Conservation (phyloP, 2,329 filamentous ascomycete genomes). For the Hawksworthiomyces lignivorus region DNA sequence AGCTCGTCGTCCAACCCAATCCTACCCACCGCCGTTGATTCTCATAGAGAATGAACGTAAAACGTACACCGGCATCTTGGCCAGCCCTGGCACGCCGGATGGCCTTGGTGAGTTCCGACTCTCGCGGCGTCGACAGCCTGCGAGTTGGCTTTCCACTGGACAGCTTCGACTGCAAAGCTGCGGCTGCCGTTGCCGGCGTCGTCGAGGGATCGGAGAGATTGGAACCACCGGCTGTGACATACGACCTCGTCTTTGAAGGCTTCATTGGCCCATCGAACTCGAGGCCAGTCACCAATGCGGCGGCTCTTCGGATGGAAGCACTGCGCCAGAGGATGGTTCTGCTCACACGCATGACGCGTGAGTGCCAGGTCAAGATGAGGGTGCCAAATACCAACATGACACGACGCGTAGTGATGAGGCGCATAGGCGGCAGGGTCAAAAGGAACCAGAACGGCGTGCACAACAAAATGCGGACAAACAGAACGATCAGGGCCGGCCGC, state of each 20-base stretch:
- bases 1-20: conserved; percentile 84
- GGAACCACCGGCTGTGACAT: conserved; percentile 20
- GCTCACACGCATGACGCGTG: conserved; percentile 73
- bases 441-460: conserved; percentile 83
- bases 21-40: conserved; percentile 95
- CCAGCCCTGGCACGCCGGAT: conserved; percentile 27
- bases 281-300: conserved; percentile 71
- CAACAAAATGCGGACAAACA: conserved; percentile 83
- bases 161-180: conserved; percentile 14
- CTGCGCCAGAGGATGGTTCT: conserved; percentile 89
- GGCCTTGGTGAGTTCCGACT: conserved; percentile 41
- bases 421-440: conserved; percentile 68
- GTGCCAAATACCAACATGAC: conserved; percentile 83
- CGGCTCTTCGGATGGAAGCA: conserved; percentile 59
- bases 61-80: conserved; percentile 73
- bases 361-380: conserved; percentile 84
- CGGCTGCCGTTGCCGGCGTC: conserved; percentile 11
- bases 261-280: conserved; percentile 51
- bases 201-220: conserved; percentile 16
- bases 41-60: conserved; percentile 94
- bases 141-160: conserved; percentile 21
- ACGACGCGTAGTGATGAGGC: conserved; percentile 78
- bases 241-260: conserved; percentile 16
- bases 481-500: conserved; percentile 75
- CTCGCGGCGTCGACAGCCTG: conserved; percentile 26